Conservation (phyloP, 495 filamentous ascomycete genomes). For the Tuber indicum region DNA sequence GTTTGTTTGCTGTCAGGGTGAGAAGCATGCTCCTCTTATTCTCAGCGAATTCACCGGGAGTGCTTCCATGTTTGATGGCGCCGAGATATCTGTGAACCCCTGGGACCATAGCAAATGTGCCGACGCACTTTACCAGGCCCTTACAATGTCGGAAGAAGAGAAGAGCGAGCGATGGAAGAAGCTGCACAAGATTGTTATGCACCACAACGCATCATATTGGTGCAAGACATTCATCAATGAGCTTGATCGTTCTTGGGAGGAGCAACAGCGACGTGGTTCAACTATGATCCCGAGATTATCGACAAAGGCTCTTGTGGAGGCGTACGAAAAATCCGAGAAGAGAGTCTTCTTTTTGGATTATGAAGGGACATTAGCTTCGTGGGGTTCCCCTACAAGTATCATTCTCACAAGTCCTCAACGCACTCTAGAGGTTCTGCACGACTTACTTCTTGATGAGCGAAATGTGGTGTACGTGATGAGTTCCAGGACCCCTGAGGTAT, state of each 20-base stretch:
- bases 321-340: slow-evolving; percentile 57
- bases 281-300: slow-evolving; percentile 78
- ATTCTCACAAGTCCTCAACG: slow-evolving; percentile 78
- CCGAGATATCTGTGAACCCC: slow-evolving; percentile 77
- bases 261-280: slow-evolving; percentile 74
- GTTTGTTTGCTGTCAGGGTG: slow-evolving; percentile 87
- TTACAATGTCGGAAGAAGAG: slow-evolving; percentile 68
- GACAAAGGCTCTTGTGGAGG: slow-evolving; percentile 53
- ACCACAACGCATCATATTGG: slow-evolving; percentile 78
- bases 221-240: slow-evolving; percentile 63
- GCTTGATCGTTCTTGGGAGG: slow-evolving; percentile 65
- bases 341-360: slow-evolving; percentile 86
- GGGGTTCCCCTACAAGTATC: slow-evolving; percentile 70
- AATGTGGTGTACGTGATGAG: slow-evolving; percentile 96
- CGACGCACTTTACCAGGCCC: slow-evolving; percentile 69
- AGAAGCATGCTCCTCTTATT: slow-evolving; percentile 80
- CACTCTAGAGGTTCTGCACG: slow-evolving; percentile 69
- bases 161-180: slow-evolving; percentile 66
- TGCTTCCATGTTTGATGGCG: slow-evolving; percentile 69
- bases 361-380: slow-evolving; percentile 81
- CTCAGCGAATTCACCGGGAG: slow-evolving; percentile 91
- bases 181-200: slow-evolving; percentile 66
- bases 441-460: slow-evolving; percentile 64
- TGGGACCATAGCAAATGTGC: slow-evolving; percentile 87
- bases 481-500: slow-evolving; percentile 61